phyloP scores from a whole-genome alignment of 306 rosid species.

The Leucaena leucocephala region DNA sequence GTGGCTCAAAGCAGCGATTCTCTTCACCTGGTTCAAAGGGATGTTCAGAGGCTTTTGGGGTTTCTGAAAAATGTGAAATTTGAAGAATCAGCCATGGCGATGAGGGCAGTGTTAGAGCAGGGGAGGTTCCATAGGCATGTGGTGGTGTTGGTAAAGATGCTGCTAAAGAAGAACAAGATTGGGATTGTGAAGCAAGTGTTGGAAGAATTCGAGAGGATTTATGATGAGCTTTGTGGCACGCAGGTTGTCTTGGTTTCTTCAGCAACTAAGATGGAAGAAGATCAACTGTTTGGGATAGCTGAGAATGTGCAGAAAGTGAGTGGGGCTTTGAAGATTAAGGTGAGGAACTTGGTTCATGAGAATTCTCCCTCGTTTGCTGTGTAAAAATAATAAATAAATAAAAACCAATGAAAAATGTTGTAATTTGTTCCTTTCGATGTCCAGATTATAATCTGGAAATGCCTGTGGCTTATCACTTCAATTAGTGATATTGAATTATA shows the following conservation, averaged over 20 bases:
- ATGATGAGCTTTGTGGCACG: constrained; percentile 60
- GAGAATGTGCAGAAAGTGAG: constrained; percentile 46
- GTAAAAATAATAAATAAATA: background rate
- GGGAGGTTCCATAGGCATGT: constrained; percentile 55
- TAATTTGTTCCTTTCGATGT: background rate
- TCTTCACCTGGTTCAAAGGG: constrained; percentile 58
- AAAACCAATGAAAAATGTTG: background rate
- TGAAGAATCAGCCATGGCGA: constrained; percentile 19
- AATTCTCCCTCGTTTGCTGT: constrained; percentile 33
- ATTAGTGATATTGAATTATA: background rate
- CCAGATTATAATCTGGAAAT: background rate
- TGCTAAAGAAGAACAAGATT: constrained; percentile 57
- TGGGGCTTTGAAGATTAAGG: constrained; percentile 61
- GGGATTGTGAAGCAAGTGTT: constrained; percentile 55
- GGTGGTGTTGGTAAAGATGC: constrained; percentile 63
- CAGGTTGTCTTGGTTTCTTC: constrained; percentile 67
- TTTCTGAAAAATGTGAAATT: constrained; percentile 43
- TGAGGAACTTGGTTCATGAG: constrained; percentile 51
- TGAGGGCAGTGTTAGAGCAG: constrained; percentile 41
- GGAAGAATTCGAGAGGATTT: constrained; percentile 75
- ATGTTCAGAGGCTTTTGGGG: constrained; percentile 53
- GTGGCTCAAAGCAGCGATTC: constrained; percentile 56
- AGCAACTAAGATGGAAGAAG: constrained; percentile 43
- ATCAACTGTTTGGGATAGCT: constrained; percentile 55
- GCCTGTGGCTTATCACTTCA: background rate